Conservation (phyloP, 495 filamentous ascomycete species). For the Talaromyces adpressus region DNA sequence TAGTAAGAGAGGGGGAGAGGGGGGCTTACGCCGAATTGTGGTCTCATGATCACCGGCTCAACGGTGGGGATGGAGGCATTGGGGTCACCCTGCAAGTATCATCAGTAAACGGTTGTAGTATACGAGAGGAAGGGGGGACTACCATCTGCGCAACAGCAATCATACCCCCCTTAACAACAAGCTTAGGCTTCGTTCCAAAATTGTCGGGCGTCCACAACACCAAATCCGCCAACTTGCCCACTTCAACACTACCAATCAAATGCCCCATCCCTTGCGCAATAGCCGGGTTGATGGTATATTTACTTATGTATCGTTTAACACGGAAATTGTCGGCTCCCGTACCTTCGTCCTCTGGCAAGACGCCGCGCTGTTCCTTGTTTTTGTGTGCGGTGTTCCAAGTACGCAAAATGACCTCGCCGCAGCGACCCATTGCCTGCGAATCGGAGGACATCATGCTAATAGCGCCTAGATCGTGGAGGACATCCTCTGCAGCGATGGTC, state of each 20-base stretch:
- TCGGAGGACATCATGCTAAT: slow-evolving; percentile 98
- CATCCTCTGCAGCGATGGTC: slow-evolving; percentile 96
- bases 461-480: slow-evolving; percentile 90
- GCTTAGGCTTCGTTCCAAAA: slow-evolving; percentile 82
- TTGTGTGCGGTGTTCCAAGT: slow-evolving; percentile 99
- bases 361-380: slow-evolving; percentile 85
- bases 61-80: slow-evolving; percentile 91
- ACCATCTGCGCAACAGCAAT: slow-evolving; percentile 85
- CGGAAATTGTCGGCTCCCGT: slow-evolving; percentile 87
- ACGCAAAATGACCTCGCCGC: slow-evolving; percentile 87
- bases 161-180: slow-evolving; percentile 87
- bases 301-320: slow-evolving; percentile 89
- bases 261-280: slow-evolving; percentile 92
- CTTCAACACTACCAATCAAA: slow-evolving; percentile 78
- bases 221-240: slow-evolving; percentile 87
- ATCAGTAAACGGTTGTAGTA: background rate
- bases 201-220: slow-evolving; percentile 81
- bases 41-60: slow-evolving; percentile 77
- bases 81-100: slow-evolving; percentile 68
- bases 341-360: slow-evolving; percentile 68
- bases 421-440: slow-evolving; percentile 96
- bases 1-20: too few relatives aligned
- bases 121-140: slow-evolving; percentile 11
- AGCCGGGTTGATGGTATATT: slow-evolving; percentile 97
- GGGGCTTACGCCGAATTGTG: slow-evolving; percentile 74